Evolutionary conservation across 106 monocot species (phyloP).

Genomic region (Phalaenopsis aphrodite): DNA sequence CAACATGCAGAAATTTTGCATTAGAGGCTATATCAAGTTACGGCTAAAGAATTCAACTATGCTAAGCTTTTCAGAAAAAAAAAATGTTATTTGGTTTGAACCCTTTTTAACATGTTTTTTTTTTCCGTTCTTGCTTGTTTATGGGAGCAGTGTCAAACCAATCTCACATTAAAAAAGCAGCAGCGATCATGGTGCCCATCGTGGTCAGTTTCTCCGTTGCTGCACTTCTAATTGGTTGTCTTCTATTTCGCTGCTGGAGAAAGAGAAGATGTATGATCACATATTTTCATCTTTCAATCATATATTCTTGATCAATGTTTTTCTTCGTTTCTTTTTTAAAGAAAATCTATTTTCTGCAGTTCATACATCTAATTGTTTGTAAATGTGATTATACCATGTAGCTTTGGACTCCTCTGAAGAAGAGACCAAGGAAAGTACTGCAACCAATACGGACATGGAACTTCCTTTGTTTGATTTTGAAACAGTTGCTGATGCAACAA

Average conservation of each 20-base stretch:
- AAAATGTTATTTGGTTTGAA: no score
- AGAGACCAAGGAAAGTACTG: no score
- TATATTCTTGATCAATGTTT: not conserved
- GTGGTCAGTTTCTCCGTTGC: not conserved
- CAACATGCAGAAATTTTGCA: no score
- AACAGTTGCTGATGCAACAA: constrained; percentile 16
- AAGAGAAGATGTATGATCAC: not conserved
- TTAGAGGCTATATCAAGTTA: no score
- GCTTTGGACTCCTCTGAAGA: no score
- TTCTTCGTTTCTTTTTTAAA: not conserved
- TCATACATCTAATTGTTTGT: no score
- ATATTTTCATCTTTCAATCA: not conserved
- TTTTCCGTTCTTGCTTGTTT: no score
- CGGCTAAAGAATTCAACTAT: no score
- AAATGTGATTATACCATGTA: no score
- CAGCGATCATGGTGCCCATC: not conserved
- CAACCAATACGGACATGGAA: constrained; percentile 1
- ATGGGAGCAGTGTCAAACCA: no score
- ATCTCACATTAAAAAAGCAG: not conserved
- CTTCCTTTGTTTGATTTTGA: constrained; percentile 22
- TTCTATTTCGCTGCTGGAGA: not conserved
- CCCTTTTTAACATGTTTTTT: no score
- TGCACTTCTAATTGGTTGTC: not conserved
- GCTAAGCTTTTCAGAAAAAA: no score
- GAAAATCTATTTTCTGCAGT: not conserved